A percentile compares a stretch with the other conserved stretches of the same genome.
Conservation (phyloP, 2,329 filamentous ascomycete species). For the Monosporascus sp. region DNA sequence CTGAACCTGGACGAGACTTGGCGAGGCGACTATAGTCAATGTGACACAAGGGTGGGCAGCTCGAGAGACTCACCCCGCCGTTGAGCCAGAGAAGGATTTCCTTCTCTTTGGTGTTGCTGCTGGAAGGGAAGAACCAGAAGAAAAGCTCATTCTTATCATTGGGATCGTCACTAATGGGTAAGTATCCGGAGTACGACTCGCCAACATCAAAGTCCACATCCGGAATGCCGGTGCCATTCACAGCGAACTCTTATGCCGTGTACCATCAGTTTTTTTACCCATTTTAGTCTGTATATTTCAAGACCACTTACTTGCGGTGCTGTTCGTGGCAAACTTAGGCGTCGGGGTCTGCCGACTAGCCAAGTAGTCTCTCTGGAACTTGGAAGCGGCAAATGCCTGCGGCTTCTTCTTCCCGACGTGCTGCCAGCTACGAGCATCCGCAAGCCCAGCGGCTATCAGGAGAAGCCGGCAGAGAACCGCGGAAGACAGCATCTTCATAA, state of each 20-base stretch:
- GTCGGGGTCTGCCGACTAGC: constrained; percentile 17
- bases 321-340: constrained; percentile 22
- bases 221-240: constrained; percentile 57
- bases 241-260: constrained; percentile 43
- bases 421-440: constrained; percentile 22
- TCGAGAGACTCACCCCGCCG: constrained; percentile 31
- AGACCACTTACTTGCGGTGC: constrained; percentile 22
- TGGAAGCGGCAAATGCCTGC: constrained; percentile 2
- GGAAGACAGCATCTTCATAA: constrained; percentile 18
- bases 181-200: constrained; percentile 53
- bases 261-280: neutral
- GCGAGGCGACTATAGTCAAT: neutral
- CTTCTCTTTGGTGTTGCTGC: constrained; percentile 36
- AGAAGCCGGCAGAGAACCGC: constrained; percentile 17
- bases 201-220: constrained; percentile 60
- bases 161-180: constrained; percentile 45
- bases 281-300: neutral
- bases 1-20: neutral
- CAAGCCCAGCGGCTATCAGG: constrained; percentile 14
- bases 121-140: constrained; percentile 54
- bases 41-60: neutral
- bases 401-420: constrained; percentile 26
- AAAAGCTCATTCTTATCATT: constrained; percentile 40
- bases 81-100: constrained; percentile 53
- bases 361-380: constrained; percentile 16